Base-by-base conservation (phyloP, 257 asterid species). In the Solanum infundibuliforme region DNA sequence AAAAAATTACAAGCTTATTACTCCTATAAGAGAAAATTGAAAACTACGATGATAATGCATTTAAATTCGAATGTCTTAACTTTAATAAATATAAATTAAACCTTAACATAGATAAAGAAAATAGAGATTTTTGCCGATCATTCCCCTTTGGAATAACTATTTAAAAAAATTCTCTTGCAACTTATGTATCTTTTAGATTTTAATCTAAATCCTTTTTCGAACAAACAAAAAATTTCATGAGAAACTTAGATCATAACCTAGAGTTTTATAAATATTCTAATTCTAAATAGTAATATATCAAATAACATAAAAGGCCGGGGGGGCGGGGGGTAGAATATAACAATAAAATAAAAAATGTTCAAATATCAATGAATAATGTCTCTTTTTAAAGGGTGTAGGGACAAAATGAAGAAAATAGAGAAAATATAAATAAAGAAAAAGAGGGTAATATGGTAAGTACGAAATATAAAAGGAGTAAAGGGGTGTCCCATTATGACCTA, bases 371-470 rank as follows among this genome's bases (percentile, higher is more conserved):
- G 29, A 29, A 48, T 9, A 46, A 81, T 79, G 85, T 27, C 6
- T 2, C 6, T 46, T 43, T 6, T 27, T 27, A 3, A 21, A 6
- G 75, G 75, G 7, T 43, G 83, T 13, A 72, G 82, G 66, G 68
- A 66, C 34, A 55, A 35, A 38, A 14, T 21, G 25, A 84, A 21
- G 58, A 84, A 84, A 74, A 43, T 18, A 34, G 38, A 43, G 60
- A 34, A 36, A 60, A 32, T 35, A 46, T 2, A 13, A 16, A 20
- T 20, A n/a, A 55, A 9, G 34, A 36, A 8, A 38, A 68, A 90
- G 84, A 93, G 96, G 98, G 98, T 90, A 94, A 79, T 91, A 89
- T 93, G 90, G 98, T 92, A 92, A 95, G 95, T 93, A 90, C 85
- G 87, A 83, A 89, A 87, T 65, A 86, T 12, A 69, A 25, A 72